Conservation (phyloP, 805 yeast genomes). For the Candida cerambycidarum region DNA sequence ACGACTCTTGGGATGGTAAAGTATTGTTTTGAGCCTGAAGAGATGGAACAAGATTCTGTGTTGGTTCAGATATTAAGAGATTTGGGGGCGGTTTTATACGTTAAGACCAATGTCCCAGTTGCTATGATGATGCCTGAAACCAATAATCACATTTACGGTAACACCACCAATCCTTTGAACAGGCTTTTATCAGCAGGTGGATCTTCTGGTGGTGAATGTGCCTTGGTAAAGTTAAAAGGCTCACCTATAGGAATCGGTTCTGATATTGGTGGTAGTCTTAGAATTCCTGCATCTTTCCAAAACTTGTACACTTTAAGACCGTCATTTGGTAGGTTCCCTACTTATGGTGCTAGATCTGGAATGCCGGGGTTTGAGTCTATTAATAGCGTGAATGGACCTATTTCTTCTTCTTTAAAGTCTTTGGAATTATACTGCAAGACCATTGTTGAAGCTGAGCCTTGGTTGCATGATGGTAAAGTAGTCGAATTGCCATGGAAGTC, state of each 20-base stretch:
- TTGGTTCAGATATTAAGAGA: constrained; percentile 34
- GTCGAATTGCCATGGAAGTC: constrained; percentile 55
- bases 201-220: constrained; percentile 46
- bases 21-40: constrained; percentile 18
- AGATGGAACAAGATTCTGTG: constrained; percentile 25
- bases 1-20: constrained; percentile 38
- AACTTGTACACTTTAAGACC: constrained; percentile 43
- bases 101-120: constrained; percentile 46
- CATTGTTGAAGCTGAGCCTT: constrained; percentile 54
- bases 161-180: constrained; percentile 38
- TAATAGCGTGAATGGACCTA: constrained; percentile 56
- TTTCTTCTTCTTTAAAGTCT: constrained; percentile 11
- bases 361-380: constrained; percentile 67
- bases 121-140: constrained; percentile 46
- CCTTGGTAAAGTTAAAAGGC: constrained; percentile 41
- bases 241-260: constrained; percentile 41
- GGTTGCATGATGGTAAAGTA: constrained; percentile 51
- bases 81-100: constrained; percentile 43
- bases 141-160: constrained; percentile 39
- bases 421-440: constrained; percentile 15
- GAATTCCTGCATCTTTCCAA: constrained; percentile 45
- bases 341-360: constrained; percentile 49
- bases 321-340: constrained; percentile 34
- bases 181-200: constrained; percentile 42
- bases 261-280: constrained; percentile 45